Conservation (phyloP, 495 filamentous ascomycete species). For the Podospora australis region DNA sequence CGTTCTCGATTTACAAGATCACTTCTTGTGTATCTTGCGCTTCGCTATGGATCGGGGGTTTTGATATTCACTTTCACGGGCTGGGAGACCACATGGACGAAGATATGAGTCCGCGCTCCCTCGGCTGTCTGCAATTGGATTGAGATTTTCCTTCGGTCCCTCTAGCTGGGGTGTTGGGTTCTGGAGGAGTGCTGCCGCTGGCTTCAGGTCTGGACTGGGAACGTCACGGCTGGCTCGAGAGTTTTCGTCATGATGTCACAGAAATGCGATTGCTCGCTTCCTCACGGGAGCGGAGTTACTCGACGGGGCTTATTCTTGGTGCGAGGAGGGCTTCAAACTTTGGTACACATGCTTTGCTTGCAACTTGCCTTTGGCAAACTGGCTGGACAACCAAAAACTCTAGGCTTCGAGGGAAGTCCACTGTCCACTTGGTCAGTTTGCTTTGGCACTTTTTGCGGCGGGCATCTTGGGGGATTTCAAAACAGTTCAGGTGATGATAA, state of each 20-base stretch:
- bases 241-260: constrained; percentile 88
- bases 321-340: constrained; percentile 74
- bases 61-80: constrained; percentile 17
- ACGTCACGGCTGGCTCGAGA: constrained; percentile 38
- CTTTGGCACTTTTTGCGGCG: no score
- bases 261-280: constrained; percentile 92
- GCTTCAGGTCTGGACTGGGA: constrained; percentile 30
- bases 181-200: constrained; percentile 35
- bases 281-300: constrained; percentile 70
- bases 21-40: no score
- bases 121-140: constrained; percentile 29
- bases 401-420: constrained; percentile 42
- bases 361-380: neutral
- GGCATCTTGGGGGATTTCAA: constrained; percentile 31
- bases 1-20: no score
- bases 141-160: constrained; percentile 24
- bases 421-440: constrained; percentile 28
- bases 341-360: constrained; percentile 5
- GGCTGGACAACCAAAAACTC: constrained; percentile 33
- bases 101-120: constrained; percentile 83
- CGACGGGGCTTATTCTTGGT: constrained; percentile 99
- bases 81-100: constrained; percentile 58
- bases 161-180: constrained; percentile 33
- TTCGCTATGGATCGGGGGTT: no score
- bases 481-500: constrained; percentile 86